Conservation (phyloP, 108 stramenopile genomes). For the Cyclotella sp. region DNA sequence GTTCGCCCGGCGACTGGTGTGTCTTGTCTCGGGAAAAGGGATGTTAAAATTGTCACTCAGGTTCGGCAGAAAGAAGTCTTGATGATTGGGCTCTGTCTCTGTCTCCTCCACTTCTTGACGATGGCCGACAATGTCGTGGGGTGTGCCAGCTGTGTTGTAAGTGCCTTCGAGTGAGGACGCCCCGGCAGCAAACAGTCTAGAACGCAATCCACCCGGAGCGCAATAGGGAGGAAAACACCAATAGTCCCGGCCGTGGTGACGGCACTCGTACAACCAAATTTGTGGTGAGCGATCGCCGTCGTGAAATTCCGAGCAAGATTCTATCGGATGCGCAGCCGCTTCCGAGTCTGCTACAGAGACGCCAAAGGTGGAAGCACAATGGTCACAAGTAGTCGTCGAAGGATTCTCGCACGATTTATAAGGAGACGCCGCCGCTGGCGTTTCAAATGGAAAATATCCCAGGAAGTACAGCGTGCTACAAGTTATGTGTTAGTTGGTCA, state of each 20-base stretch:
- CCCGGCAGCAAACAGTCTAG: constrained; percentile 21
- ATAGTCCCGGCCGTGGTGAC: constrained; percentile 30
- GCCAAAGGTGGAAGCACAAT: neutral
- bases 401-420: neutral
- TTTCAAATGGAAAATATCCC: neutral
- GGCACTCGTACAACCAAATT: constrained; percentile 39
- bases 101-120: too few relatives aligned
- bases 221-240: constrained; percentile 50
- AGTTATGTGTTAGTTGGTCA: too few relatives aligned
- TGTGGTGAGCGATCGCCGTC: neutral
- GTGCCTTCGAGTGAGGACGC: too few relatives aligned
- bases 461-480: neutral
- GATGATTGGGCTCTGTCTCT: too few relatives aligned
- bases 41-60: too few relatives aligned
- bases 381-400: neutral
- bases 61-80: too few relatives aligned
- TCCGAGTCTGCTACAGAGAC: too few relatives aligned
- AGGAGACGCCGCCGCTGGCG: neutral
- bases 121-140: too few relatives aligned
- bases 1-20: neutral
- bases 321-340: neutral
- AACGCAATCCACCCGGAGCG: constrained; percentile 41
- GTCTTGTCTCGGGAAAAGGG: neutral
- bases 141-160: too few relatives aligned
- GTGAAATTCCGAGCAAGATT: neutral